Conservation (phyloP, 23 red algal genomes). For the Gracilaria domingensis region DNA sequence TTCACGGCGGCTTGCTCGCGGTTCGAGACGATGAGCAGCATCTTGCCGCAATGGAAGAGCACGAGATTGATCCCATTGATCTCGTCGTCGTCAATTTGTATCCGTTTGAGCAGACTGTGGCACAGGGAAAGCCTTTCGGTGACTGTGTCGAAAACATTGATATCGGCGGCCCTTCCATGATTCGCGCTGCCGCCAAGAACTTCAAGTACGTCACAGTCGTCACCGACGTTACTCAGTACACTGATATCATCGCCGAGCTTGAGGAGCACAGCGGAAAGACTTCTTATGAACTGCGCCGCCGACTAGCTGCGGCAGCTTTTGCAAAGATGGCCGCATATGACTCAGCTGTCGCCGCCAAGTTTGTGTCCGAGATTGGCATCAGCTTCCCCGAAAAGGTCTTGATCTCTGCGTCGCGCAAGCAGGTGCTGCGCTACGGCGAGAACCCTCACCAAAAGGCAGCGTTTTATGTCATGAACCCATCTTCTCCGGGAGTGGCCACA, state of each 20-base stretch:
- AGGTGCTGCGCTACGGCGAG: slow-evolving; percentile 94
- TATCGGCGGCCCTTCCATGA: slow-evolving; percentile 91
- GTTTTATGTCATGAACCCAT: slow-evolving; percentile 68
- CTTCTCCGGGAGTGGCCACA: slow-evolving; percentile 64
- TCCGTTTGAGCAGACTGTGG: slow-evolving; percentile 88
- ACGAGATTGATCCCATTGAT: slow-evolving; percentile 88
- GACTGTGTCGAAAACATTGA: slow-evolving; percentile 96
- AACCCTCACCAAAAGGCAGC: slow-evolving; percentile 97
- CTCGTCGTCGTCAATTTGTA: slow-evolving; percentile 96
- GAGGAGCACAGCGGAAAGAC: slow-evolving; percentile 82
- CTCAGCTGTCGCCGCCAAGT: slow-evolving; percentile 80
- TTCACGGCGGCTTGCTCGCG: slow-evolving; percentile 88
- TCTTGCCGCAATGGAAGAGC: slow-evolving; percentile 52
- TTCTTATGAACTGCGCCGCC: slow-evolving; percentile 49
- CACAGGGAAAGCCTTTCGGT: slow-evolving; percentile 65
- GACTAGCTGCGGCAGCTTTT: slow-evolving; percentile 80
- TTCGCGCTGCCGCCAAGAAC: slow-evolving; percentile 96
- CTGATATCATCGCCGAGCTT: slow-evolving; percentile 81
- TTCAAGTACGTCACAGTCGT: slow-evolving; percentile 86
- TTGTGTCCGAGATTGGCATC: slow-evolving; percentile 59
- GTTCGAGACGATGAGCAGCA: slow-evolving; percentile 76
- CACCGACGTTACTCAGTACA: slow-evolving; percentile 91
- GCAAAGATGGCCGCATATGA: slow-evolving; percentile 87
- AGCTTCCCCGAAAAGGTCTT: slow-evolving; percentile 70
- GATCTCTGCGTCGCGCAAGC: slow-evolving; percentile 78